These are phyloP conservation scores for Aspergillus sp. DNA, from an alignment of 2,329 filamentous ascomycete species.

Conservation along the genomic window DNA sequence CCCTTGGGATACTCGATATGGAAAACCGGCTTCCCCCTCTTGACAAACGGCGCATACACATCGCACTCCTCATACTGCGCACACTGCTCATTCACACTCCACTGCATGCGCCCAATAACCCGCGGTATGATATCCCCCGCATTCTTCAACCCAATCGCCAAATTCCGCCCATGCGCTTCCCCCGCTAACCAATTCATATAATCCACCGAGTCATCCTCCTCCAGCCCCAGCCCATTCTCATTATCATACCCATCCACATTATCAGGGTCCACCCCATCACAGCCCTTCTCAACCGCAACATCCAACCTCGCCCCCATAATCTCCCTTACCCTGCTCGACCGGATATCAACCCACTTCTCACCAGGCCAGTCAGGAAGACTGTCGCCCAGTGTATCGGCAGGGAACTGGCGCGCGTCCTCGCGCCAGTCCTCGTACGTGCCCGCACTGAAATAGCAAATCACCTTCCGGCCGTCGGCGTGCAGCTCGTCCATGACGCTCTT, in stretches of 20 bases:
- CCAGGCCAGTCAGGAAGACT: conserved; percentile 63
- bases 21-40: conserved; percentile 66
- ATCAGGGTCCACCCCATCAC: conserved; percentile 69
- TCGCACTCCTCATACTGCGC: conserved; percentile 60
- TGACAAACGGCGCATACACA: conserved; percentile 58
- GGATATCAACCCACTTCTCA: conserved; percentile 66
- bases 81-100: conserved; percentile 71
- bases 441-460: conserved; percentile 75
- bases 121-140: conserved; percentile 58
- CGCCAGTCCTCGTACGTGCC: conserved; percentile 68
- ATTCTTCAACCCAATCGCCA: conserved; percentile 70
- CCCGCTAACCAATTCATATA: conserved; percentile 62
- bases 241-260: conserved; percentile 70
- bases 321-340: conserved; percentile 57
- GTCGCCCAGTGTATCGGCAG: conserved; percentile 56
- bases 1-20: conserved; percentile 69
- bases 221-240: conserved; percentile 62
- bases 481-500: conserved; percentile 49
- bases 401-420: conserved; percentile 58
- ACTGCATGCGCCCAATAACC: conserved; percentile 57
- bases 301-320: conserved; percentile 65
- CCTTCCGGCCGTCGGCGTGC: conserved; percentile 55
- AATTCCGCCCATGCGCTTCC: conserved; percentile 53
- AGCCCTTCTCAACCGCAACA: conserved; percentile 61
- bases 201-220: conserved; percentile 55